Evolutionary conservation across 2,329 filamentous ascomycete genomes (phyloP), one percentile per base, ranked within the genome.

Genomic region (Ophiosphaerella korrae): DNA sequence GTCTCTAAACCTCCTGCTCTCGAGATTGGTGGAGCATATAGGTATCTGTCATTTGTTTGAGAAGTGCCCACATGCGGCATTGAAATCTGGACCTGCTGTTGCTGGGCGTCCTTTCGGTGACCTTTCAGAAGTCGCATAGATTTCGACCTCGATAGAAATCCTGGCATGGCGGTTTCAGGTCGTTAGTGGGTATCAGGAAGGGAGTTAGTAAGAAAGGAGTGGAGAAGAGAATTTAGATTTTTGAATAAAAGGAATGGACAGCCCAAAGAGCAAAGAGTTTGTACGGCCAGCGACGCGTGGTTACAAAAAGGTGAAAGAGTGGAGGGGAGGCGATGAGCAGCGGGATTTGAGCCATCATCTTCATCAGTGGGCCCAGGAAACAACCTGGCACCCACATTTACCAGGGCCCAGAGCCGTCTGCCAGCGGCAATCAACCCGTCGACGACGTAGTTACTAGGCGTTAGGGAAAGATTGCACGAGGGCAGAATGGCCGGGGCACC

Each of bases 161-260:
- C 65, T 46, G 71, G 62, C 70, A 74, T 74, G 57, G 64, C 57
- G 63, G 70, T 74, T 73, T 72, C 70, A 72, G 60, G 53, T 60
- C 41, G 53, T 60, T 70, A 70, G 65, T 62, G 60, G 56, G 64
- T 71, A 63, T 70, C 66, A 69, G 55, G 55, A 57, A 44, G 50
- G 36, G 60, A 56, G 62, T 52, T 53, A 52, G 47, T 46, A 56
- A 57, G 46, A 51, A 62, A 63, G 51, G 56, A 66, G 53, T 44
- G 60, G 40, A 52, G 45, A 58, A 62, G 42, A 57, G 45, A 60
- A 57, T 48, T 55, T 47, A 42, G 32, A 48, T 45, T 47, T 53
- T 41, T 50, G 26, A 33, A 13, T 52, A 45, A 62, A 75, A 75
- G 67, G 73, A 75, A 63, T 67, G 73, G 73, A 75, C 72, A 64